Conservation (phyloP, 495 filamentous ascomycete genomes). For the Staphylotrichum tortipilum region DNA sequence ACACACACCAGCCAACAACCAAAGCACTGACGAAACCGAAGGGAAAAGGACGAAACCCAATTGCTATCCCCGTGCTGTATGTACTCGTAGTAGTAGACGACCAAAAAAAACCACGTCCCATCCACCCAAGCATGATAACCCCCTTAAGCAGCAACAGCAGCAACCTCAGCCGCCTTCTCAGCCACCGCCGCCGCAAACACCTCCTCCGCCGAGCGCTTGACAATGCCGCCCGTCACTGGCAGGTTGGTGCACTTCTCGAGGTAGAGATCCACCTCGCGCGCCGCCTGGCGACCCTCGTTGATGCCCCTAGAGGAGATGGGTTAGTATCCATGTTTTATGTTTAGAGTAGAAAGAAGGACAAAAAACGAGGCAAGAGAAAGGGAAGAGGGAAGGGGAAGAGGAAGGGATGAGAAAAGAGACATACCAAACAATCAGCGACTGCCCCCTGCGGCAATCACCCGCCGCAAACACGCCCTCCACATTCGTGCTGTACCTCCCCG, state of each 20-base stretch:
- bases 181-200: constrained; percentile 34
- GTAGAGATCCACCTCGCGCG: constrained; percentile 88
- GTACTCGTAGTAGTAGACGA: no score
- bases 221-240: constrained; percentile 90
- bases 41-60: no score
- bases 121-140: not conserved
- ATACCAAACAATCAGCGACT: constrained; percentile 97
- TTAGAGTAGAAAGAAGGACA: no score
- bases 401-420: constrained; percentile 16
- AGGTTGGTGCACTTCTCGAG: constrained; percentile 74
- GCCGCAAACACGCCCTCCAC: constrained; percentile 87
- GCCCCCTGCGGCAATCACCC: constrained; percentile 92
- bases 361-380: no score
- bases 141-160: constrained; percentile 1
- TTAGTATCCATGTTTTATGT: constrained; percentile 20
- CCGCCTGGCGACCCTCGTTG: constrained; percentile 92
- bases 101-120: not conserved
- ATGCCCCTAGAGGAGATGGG: constrained; percentile 62
- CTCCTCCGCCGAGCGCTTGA: constrained; percentile 71
- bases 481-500: constrained; percentile 84
- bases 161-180: not conserved
- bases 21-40: no score
- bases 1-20: no score
- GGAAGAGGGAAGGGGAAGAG: no score
- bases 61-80: no score